Evolutionary conservation across 495 filamentous ascomycete species (phyloP), one percentile per base, ranked within the genome.

Genomic region (Zalerion maritima): DNA sequence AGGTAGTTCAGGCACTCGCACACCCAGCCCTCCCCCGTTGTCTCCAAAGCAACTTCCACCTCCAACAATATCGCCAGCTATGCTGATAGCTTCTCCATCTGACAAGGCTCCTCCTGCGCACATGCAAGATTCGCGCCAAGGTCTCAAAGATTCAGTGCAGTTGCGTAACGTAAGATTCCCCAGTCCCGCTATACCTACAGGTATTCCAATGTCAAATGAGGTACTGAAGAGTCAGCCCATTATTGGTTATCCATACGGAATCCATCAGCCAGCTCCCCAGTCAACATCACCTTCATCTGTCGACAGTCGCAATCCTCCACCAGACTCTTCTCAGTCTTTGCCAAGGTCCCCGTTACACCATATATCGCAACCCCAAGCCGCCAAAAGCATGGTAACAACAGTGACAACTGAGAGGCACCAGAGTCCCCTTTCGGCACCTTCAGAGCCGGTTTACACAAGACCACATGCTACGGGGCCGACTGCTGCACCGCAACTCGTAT

Each of bases 1-100:
- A 25, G 15, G 8, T 18, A 14, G 32, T 24, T 5, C 24, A 33
- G 9, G 24, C 18, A 8, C 38, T 23, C 36, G 46, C 24, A 42
- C 40, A 10, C 24, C 16, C 9, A 46, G 38, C 21, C 28, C 47
- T 14, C 40, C 45, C 10, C 40, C 45, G 20, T 39, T 49, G 15
- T 53, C 49, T 18, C 49, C 49, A 5, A 53, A 46, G 32, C 47
- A 53, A 14, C 28, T 50, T 4, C 47, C 49, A 14, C 32, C n/a
- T n/a, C n/a, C 15, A 11, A 41, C 32, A 19, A 16, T 49, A 5
- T 9, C 28, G 14, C 24, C 43, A 10, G 14, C 19, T 14, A 31
- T 30, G 13, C 21, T 37, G 15, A 29, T 5, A 23, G 16, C 12
- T 14, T 23, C 33, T 21, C 15, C 26, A 17, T 31, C 13, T 21